Evolutionary conservation across 768 basidiomycete genomes (phyloP).

Genomic region (Leucocoprinus birnbaumii): DNA sequence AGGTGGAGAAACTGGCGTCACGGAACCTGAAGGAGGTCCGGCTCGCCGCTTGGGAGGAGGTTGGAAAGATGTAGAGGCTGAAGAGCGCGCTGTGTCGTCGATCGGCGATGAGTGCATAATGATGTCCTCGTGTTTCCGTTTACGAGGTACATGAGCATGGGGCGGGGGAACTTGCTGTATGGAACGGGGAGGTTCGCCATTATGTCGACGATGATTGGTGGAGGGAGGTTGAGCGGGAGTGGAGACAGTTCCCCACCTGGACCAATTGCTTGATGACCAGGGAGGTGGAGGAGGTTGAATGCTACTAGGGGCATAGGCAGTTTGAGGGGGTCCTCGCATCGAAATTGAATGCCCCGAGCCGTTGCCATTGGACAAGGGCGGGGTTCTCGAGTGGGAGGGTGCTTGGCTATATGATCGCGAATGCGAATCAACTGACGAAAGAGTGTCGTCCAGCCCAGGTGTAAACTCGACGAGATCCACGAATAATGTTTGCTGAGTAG

Average conservation of each 20-base stretch:
- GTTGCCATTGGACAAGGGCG: slow-evolving; percentile 12
- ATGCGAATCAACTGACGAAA: not conserved
- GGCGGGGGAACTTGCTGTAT: slow-evolving; percentile 19
- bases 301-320: slow-evolving; percentile 7
- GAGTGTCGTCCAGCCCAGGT: slow-evolving; percentile 39
- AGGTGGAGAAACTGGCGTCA: slow-evolving; percentile 23
- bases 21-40: slow-evolving; percentile 22
- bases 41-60: slow-evolving; percentile 22
- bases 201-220: slow-evolving; percentile 23
- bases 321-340: slow-evolving; percentile 13
- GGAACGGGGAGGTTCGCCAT: slow-evolving; percentile 1
- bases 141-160: slow-evolving; percentile 37
- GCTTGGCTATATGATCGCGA: slow-evolving; percentile 6
- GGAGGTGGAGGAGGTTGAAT: slow-evolving; percentile 32
- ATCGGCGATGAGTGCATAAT: slow-evolving; percentile 22
- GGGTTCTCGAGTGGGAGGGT: slow-evolving; percentile 6
- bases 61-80: slow-evolving; percentile 18
- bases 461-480: slow-evolving; percentile 68
- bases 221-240: slow-evolving; percentile 45
- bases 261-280: slow-evolving; percentile 32
- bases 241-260: slow-evolving; percentile 41
- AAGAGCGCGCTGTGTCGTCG: slow-evolving; percentile 21
- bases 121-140: slow-evolving; percentile 45
- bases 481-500: slow-evolving; percentile 65
- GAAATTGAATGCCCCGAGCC: slow-evolving; percentile 5